Evolutionary conservation across 768 basidiomycete species (phyloP).

Genomic region (Tulasnella sp.): DNA sequence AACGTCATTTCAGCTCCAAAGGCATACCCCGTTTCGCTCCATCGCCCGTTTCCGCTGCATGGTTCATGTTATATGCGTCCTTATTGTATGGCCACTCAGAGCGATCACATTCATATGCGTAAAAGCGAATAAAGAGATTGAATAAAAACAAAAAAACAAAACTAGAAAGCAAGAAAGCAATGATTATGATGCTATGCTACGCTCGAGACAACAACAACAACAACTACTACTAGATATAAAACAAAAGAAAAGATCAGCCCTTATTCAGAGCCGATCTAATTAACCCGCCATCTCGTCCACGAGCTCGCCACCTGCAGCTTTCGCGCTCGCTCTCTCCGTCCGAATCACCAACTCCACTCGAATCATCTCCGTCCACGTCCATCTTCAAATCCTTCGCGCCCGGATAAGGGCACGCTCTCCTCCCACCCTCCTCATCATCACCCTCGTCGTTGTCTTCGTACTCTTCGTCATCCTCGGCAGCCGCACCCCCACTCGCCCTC

Average conservation of each 20-base stretch:
- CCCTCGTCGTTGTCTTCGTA: constrained; percentile 2
- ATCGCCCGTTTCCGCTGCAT: too few relatives aligned
- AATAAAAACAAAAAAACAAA: too few relatives aligned
- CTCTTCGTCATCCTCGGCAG: not conserved
- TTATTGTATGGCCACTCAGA: too few relatives aligned
- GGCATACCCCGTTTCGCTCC: not conserved
- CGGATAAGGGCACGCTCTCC: not conserved
- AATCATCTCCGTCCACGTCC: constrained; percentile 9
- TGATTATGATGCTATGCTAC: too few relatives aligned
- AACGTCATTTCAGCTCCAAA: too few relatives aligned
- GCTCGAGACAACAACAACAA: too few relatives aligned
- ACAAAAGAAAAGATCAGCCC: not conserved
- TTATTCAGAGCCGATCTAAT: constrained; percentile 11
- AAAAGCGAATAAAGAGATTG: too few relatives aligned
- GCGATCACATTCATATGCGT: too few relatives aligned
- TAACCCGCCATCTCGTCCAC: constrained; percentile 19
- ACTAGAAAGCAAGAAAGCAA: too few relatives aligned
- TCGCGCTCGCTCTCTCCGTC: not conserved
- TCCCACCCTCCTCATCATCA: not conserved
- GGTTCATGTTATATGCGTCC: too few relatives aligned
- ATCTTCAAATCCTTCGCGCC: constrained; percentile 2
- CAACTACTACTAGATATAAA: too few relatives aligned
- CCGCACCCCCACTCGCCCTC: not conserved
- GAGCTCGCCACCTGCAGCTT: not conserved
- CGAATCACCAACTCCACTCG: not conserved